Conservation (phyloP, 352 stramenopile genomes). For the Pythium graminicola region DNA sequence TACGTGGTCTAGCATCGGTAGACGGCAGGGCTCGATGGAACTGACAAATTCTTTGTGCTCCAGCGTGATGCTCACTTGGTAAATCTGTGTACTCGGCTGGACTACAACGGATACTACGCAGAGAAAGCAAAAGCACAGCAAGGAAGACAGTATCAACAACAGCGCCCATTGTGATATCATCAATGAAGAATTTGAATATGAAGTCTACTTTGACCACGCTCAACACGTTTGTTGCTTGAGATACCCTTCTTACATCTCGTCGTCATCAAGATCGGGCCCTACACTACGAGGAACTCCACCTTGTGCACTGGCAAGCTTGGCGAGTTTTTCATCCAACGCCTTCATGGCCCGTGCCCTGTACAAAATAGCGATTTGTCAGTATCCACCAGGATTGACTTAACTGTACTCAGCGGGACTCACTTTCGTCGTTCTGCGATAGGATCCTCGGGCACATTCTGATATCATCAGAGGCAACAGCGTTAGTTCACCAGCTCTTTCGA, state of each 20-base stretch:
- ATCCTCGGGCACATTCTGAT: conserved; percentile 25
- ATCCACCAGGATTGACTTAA: too few relatives aligned
- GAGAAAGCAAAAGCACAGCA: conserved; percentile 16
- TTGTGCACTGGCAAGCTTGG: conserved; percentile 55
- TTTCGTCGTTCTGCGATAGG: conserved; percentile 84
- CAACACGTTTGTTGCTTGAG: conserved; percentile 1
- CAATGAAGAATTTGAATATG: background rate
- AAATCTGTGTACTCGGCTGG: conserved; percentile 67
- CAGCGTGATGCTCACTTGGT: conserved; percentile 53
- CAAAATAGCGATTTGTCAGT: background rate
- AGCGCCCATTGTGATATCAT: conserved; percentile 5
- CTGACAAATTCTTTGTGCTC: conserved; percentile 11
- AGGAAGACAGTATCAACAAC: conserved; percentile 10
- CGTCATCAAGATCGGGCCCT: conserved; percentile 13
- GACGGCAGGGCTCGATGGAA: background rate
- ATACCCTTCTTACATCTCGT: conserved; percentile 17
- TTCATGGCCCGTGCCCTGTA: conserved; percentile 79
- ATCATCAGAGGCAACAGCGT: background rate
- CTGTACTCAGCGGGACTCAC: too few relatives aligned
- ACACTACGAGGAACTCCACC: conserved; percentile 2
- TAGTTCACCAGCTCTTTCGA: background rate
- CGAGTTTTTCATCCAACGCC: conserved; percentile 82
- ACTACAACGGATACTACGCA: conserved; percentile 75
- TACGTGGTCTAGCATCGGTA: conserved; percentile 13
- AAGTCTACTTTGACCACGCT: background rate